Evolutionary conservation across 176 grass and related monocot species (phyloP), one percentile per base, ranked within the genome.

Genomic region (Bolboschoenus planiculmis): DNA sequence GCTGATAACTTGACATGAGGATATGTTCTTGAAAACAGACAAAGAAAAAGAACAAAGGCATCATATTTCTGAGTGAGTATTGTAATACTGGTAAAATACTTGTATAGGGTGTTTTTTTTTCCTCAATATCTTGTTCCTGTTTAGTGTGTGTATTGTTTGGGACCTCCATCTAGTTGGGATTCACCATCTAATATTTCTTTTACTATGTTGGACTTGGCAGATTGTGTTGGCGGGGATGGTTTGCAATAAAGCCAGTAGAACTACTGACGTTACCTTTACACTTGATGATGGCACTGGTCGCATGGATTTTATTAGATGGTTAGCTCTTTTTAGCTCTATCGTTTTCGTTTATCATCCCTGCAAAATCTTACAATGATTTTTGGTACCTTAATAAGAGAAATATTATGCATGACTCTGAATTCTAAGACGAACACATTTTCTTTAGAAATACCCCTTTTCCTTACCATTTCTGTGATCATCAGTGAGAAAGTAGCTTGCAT

Each of bases 261-360:
- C 57, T 9, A 99, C 96, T 4, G 91, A 99, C 36, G 75, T 87
- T 3, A 86, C 87, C 55, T 93, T 99, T 86, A 91, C 93, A 11
- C 82, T 99, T 10, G 93, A 99, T 30, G 96, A 99, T 39, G 91
- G 96, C 83, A 91, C 96, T 3, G 89, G 91, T 56, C 87, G 96
- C 78, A 83, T 95, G 24, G 91, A 95, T 78, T 90, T 99, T 85
- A 88, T 93, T 54, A 90, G 89, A 91, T 99, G 92, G 96, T 93
- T 1, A 86, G 15, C 0, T 18, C 35, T 14, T 59, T n/a, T 79
- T 75, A 4, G 5, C 15, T 53, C 11, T 35, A 29, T 48, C 42
- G 14, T 23, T 4, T 71, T 24, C 10, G 46, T 83, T 56, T 26
- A 43, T 4, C 56, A 4, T 39, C 34, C 6, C 46, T 31, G 40